Evolutionary conservation across 768 basidiomycete species (phyloP).

Genomic region (Lactarius akahatsu): DNA sequence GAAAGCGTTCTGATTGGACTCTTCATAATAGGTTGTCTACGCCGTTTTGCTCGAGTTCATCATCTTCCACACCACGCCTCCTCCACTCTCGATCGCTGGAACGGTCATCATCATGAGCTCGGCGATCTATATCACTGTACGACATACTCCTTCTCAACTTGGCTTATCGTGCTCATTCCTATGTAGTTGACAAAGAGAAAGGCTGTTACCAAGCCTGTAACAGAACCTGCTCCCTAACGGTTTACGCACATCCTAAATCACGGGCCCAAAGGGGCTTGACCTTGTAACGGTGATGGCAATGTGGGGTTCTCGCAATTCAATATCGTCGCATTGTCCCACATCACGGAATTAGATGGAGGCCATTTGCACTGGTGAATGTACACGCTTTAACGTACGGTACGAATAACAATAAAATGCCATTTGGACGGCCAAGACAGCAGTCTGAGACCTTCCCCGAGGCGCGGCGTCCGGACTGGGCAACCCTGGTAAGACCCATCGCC

Average conservation of each 20-base stretch:
- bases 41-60: constrained; percentile 62
- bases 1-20: not conserved
- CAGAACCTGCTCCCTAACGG: not conserved
- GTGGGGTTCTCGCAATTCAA: not conserved
- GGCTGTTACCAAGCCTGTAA: not conserved
- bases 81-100: constrained; percentile 59
- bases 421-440: too few relatives aligned
- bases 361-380: too few relatives aligned
- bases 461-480: too few relatives aligned
- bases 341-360: not conserved
- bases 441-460: too few relatives aligned
- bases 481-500: too few relatives aligned
- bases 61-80: constrained; percentile 61
- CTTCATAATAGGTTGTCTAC: constrained; percentile 55
- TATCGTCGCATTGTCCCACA: not conserved
- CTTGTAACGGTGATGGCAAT: not conserved
- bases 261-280: not conserved
- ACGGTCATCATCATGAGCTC: constrained; percentile 61
- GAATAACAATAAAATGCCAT: too few relatives aligned
- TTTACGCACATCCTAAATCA: not conserved
- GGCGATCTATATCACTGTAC: constrained; percentile 65
- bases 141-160: constrained; percentile 30
- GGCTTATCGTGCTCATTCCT: not conserved
- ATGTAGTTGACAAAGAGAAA: constrained; percentile 1
- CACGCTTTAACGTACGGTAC: too few relatives aligned